Conservation (phyloP, 768 basidiomycete genomes). For the Mycena capillaripes region DNA sequence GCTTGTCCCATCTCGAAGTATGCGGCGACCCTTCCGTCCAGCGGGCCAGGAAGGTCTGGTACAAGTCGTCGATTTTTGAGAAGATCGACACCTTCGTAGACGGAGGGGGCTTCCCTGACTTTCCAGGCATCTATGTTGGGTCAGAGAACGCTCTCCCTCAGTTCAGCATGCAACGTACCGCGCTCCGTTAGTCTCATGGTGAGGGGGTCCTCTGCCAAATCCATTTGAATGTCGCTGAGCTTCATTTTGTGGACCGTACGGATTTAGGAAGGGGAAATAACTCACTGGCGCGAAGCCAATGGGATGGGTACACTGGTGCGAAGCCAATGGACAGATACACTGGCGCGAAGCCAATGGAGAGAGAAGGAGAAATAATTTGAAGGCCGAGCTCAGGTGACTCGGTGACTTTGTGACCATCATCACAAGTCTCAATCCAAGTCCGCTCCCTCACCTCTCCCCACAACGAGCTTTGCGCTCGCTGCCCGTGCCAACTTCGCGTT, state of each 20-base stretch:
- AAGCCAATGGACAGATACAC: constrained; percentile 26
- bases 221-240: background rate
- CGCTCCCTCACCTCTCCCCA: background rate
- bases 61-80: background rate
- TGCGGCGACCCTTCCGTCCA: background rate
- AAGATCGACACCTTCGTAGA: background rate
- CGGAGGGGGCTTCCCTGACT: background rate
- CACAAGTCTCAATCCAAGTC: background rate
- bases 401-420: background rate
- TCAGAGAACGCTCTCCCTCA: background rate
- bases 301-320: constrained; percentile 11
- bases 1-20: background rate
- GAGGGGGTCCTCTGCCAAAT: background rate
- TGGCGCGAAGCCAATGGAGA: constrained; percentile 16
- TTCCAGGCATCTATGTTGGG: constrained; percentile 5
- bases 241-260: background rate
- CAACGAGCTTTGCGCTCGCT: constrained; percentile 1
- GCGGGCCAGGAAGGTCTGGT: background rate
- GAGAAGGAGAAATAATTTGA: background rate
- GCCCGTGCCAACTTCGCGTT: background rate
- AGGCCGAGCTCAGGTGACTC: background rate
- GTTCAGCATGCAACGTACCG: background rate
- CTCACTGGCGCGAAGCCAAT: constrained; percentile 4
- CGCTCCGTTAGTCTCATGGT: constrained; percentile 1
- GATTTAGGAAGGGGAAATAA: background rate